Evolutionary conservation across 179 eudicot genomes (phyloP).

Genomic region (Corrigiola litoralis): DNA sequence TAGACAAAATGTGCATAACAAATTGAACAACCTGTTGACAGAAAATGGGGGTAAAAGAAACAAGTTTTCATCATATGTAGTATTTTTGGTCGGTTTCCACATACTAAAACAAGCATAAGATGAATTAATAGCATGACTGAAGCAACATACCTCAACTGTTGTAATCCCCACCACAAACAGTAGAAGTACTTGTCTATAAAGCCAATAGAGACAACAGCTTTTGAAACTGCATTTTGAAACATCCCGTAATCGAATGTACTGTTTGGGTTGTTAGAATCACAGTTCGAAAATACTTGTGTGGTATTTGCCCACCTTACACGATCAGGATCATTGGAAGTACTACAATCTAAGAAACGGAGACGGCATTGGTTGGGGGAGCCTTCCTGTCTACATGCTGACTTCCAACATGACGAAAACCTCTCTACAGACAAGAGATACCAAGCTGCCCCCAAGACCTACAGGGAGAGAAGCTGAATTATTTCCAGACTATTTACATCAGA

Average conservation of each 20-base stretch:
- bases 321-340: constrained; percentile 20
- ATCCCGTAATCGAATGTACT: constrained; percentile 56
- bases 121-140: not conserved
- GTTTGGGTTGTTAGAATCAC: constrained; percentile 38
- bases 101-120: no score
- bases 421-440: constrained; percentile 79
- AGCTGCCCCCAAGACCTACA: constrained; percentile 67
- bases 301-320: constrained; percentile 48
- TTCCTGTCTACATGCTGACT: constrained; percentile 42
- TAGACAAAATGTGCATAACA: not conserved
- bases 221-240: constrained; percentile 45
- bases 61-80: no score
- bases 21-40: not conserved
- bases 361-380: constrained; percentile 24
- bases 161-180: constrained; percentile 91
- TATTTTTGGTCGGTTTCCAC: no score
- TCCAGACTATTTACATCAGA: not conserved
- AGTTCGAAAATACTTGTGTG: constrained; percentile 44
- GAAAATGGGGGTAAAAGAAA: not conserved
- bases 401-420: constrained; percentile 70
- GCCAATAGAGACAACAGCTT: constrained; percentile 41
- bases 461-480: constrained; percentile 5
- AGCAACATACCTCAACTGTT: constrained; percentile 55
- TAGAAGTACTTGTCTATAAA: constrained; percentile 66
- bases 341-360: constrained; percentile 51